Evolutionary conservation across 805 yeast species (phyloP).

Genomic region (Isabelozyma pseudorhagii): DNA sequence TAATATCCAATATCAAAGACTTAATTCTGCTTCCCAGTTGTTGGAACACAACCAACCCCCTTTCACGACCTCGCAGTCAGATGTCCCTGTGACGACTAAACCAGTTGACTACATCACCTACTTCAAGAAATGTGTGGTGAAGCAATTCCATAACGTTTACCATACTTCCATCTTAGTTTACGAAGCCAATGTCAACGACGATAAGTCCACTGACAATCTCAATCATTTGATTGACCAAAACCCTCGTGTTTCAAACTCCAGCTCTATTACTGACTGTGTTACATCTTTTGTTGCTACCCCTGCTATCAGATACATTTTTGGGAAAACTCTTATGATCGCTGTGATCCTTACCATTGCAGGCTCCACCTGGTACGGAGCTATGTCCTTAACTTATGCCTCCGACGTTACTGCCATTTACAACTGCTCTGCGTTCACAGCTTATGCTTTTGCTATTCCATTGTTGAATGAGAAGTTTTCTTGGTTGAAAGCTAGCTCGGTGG

Average conservation of each 20-base stretch:
- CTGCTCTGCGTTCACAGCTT: conserved; percentile 86
- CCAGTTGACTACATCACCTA: conserved; percentile 16
- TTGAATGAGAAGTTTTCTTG: conserved; percentile 63
- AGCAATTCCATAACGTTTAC: conserved; percentile 42
- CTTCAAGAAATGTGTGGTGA: conserved; percentile 35
- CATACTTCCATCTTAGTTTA: conserved; percentile 42
- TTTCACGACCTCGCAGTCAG: background rate
- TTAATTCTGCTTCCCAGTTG: conserved; percentile 27
- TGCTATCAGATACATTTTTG: conserved; percentile 47
- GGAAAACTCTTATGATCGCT: conserved; percentile 44
- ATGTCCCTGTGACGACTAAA: conserved; percentile 5
- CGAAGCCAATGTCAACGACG: conserved; percentile 36
- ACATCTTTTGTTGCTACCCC: conserved; percentile 38
- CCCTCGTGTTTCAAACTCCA: conserved; percentile 31
- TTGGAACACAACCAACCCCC: conserved; percentile 10
- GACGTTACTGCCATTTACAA: conserved; percentile 90
- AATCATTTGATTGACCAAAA: conserved; percentile 32
- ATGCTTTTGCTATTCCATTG: conserved; percentile 76
- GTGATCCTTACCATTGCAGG: conserved; percentile 72
- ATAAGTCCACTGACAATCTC: conserved; percentile 28
- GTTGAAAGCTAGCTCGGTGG: conserved; percentile 64
- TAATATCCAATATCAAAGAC: conserved; percentile 23
- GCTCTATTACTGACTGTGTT: conserved; percentile 31
- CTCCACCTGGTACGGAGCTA: conserved; percentile 80
- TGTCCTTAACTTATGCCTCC: conserved; percentile 74